Evolutionary conservation across 345 rosid species (phyloP).

Genomic region (Cardamine resedifolia): DNA sequence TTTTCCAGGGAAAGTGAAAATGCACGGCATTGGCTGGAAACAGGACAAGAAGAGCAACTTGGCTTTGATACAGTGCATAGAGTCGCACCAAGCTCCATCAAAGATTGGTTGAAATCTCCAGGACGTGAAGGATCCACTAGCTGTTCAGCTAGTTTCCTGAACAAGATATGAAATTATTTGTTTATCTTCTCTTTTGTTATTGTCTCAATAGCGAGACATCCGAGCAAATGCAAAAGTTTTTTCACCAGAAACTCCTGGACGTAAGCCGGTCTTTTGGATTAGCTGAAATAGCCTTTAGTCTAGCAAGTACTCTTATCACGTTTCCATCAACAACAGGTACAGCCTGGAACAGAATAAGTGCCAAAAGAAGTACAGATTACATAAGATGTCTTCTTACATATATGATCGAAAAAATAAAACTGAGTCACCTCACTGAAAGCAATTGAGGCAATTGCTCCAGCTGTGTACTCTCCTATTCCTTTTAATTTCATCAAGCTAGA

Average conservation of each 20-base stretch:
- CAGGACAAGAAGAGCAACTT: conserved; percentile 73
- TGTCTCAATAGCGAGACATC: conserved; percentile 3
- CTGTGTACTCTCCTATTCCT: conserved; percentile 79
- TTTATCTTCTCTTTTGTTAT: conserved; percentile 13
- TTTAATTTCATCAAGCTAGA: conserved; percentile 55
- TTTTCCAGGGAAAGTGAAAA: conserved; percentile 52
- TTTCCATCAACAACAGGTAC: conserved; percentile 82
- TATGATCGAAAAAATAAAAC: background rate
- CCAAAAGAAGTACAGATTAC: background rate
- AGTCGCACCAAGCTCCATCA: conserved; percentile 98
- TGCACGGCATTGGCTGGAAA: conserved; percentile 72
- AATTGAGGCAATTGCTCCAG: conserved; percentile 80
- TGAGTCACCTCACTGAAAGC: conserved; percentile 69
- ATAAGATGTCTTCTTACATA: background rate
- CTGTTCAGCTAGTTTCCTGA: conserved; percentile 87
- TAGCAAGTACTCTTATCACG: conserved; percentile 69
- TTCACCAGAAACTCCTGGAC: conserved; percentile 72
- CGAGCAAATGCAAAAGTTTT: background rate
- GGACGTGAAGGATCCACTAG: conserved; percentile 78
- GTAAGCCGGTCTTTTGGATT: conserved; percentile 75
- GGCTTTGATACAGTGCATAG: conserved; percentile 73
- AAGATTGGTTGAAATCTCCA: conserved; percentile 94
- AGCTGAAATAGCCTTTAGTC: conserved; percentile 74
- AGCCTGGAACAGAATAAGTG: conserved; percentile 44
- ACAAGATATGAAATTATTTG: background rate